A percentile compares a stretch with the other conserved stretches of the same genome.
phyloP scores from a whole-genome alignment of 2,329 filamentous ascomycete species.

The Penicillium sp. region DNA sequence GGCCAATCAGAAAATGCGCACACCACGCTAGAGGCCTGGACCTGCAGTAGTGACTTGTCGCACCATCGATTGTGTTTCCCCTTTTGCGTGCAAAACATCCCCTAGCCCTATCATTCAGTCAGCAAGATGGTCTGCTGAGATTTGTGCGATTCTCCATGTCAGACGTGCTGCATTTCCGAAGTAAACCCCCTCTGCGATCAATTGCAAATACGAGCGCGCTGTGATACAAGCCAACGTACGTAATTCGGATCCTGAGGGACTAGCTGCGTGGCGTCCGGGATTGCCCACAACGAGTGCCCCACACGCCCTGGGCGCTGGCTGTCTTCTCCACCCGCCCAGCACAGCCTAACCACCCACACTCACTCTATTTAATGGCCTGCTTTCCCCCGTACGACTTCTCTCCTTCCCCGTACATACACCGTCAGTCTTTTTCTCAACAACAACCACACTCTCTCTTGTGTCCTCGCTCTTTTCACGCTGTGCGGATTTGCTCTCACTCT shows the following conservation, averaged over 20 bases:
- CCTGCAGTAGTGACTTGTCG: conserved; percentile 8
- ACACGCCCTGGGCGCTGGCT: not conserved
- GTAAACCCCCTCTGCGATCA: too few species aligned
- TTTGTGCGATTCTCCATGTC: too few species aligned
- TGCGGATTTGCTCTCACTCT: conserved; percentile 15
- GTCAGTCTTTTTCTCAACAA: conserved; percentile 6
- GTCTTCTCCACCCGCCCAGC: not conserved
- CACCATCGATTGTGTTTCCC: conserved; percentile 1
- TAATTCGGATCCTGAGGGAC: too few species aligned
- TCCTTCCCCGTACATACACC: not conserved
- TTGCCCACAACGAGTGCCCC: not conserved
- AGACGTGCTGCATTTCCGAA: too few species aligned
- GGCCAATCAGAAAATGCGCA: not conserved
- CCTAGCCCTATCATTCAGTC: too few species aligned
- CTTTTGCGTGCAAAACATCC: not conserved
- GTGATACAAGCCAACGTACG: not conserved
- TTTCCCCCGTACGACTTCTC: not conserved
- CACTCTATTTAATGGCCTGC: not conserved
- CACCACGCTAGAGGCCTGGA: not conserved
- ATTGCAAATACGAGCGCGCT: too few species aligned
- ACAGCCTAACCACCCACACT: not conserved
- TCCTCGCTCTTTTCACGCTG: conserved; percentile 13
- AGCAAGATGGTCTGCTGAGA: not conserved
- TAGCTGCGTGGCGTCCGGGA: too few species aligned
- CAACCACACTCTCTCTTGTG: conserved; percentile 5